Conservation (phyloP, 768 basidiomycete species). For the Termitomyces sp. region DNA sequence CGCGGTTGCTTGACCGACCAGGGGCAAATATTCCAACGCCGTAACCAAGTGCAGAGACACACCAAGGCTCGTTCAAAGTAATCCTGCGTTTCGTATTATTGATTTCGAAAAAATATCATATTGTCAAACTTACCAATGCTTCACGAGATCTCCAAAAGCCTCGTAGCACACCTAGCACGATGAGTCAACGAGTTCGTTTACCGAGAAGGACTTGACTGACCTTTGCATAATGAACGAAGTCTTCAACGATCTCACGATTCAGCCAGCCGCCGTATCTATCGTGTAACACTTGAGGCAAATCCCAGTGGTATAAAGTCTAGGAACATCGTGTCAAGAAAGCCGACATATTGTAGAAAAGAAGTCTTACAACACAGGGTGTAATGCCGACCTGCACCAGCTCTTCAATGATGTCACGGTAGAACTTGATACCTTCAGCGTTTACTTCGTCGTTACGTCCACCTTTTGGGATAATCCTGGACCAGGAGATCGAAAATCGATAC, state of each 20-base stretch:
- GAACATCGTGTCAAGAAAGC: neutral
- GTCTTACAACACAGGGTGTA: conserved; percentile 56
- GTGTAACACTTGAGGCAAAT: conserved; percentile 68
- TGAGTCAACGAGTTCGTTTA: neutral
- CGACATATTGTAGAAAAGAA: neutral
- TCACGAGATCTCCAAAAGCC: conserved; percentile 69
- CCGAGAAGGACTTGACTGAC: conserved; percentile 21
- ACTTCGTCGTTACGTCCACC: conserved; percentile 60
- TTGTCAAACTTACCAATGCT: conserved; percentile 50
- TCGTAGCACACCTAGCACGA: conserved; percentile 55
- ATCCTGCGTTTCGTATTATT: conserved; percentile 35
- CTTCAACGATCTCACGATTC: conserved; percentile 58
- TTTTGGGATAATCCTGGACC: conserved; percentile 68
- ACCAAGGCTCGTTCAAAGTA: conserved; percentile 76
- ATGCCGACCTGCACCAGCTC: conserved; percentile 57
- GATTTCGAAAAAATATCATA: neutral
- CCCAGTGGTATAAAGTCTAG: conserved; percentile 76
- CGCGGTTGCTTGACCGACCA: conserved; percentile 62
- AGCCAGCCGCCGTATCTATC: conserved; percentile 77
- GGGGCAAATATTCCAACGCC: conserved; percentile 65
- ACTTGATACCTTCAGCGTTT: conserved; percentile 62
- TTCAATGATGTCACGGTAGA: conserved; percentile 66
- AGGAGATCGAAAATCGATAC: conserved; percentile 73
- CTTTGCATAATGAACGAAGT: conserved; percentile 60
- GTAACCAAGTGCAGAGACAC: conserved; percentile 60